These are phyloP conservation scores for Cryptosporidium parvum DNA, from an alignment of 169 alveolate species.

Conservation along the genomic window DNA sequence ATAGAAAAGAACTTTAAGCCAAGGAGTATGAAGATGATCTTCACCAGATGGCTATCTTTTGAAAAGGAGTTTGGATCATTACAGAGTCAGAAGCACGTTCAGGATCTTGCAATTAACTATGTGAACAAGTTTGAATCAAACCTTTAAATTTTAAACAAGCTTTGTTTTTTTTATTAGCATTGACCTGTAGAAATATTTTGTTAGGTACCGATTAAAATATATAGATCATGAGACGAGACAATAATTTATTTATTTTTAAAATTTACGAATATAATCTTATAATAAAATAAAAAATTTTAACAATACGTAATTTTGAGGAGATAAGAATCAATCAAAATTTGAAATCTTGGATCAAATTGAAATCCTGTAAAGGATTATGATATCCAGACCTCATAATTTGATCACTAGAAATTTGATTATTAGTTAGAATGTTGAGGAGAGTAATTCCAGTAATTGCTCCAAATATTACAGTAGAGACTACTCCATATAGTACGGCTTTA, in stretches of 20 bases:
- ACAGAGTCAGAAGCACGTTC: slow-evolving; percentile 83
- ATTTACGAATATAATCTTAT: not conserved
- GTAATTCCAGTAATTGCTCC: slow-evolving; percentile 53
- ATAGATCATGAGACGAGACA: not conserved
- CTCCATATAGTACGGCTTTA: slow-evolving; percentile 29
- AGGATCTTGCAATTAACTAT: slow-evolving; percentile 84
- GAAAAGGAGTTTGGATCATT: slow-evolving; percentile 85
- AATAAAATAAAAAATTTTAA: too few species aligned
- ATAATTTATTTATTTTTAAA: not conserved
- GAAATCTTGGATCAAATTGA: not conserved
- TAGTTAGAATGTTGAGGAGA: slow-evolving; percentile 13
- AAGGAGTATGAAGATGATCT: slow-evolving; percentile 79
- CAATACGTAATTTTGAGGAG: not conserved
- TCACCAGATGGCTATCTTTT: slow-evolving; percentile 85
- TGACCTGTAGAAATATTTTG: not conserved
- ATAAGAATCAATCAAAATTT: not conserved
- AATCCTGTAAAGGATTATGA: slow-evolving; percentile 35
- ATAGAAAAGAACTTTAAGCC: slow-evolving; percentile 75
- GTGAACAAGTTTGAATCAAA: slow-evolving; percentile 75
- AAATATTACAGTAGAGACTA: slow-evolving; percentile 45
- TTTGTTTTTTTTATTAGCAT: not conserved
- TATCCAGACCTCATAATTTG: slow-evolving; percentile 12
- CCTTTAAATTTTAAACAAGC: not conserved
- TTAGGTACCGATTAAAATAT: not conserved
- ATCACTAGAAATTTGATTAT: not conserved